Percentiles rank a stretch among this genome's conserved stretches.
These are phyloP conservation scores for Nepenthes mirabilis DNA, from an alignment of 148 eudicot genomes.

Conservation along the genomic window DNA sequence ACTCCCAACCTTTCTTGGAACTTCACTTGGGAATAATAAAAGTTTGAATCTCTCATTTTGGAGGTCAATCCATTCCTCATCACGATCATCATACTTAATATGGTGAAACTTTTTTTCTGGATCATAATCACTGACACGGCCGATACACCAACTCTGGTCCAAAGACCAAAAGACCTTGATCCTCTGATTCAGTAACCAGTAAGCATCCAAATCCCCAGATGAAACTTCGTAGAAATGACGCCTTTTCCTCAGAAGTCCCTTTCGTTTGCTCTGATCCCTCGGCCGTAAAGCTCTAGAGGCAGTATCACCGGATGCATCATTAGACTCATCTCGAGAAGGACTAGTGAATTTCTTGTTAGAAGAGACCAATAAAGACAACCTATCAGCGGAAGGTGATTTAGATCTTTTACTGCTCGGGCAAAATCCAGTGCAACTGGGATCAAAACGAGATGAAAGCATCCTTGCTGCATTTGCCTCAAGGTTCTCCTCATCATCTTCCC, in stretches of 20 bases:
- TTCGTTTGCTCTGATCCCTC: slow-evolving; percentile 37
- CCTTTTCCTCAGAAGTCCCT: slow-evolving; percentile 39
- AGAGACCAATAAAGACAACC: slow-evolving; percentile 15
- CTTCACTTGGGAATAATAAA: slow-evolving; percentile 72
- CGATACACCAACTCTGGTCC: slow-evolving; percentile 88
- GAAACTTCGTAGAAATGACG: slow-evolving; percentile 73
- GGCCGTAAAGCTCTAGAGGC: slow-evolving; percentile 42
- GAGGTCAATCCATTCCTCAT: slow-evolving; percentile 86
- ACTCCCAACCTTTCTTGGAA: slow-evolving; percentile 33
- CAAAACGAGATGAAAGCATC: slow-evolving; percentile 98
- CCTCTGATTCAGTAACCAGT: slow-evolving; percentile 67
- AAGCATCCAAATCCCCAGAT: slow-evolving; percentile 39
- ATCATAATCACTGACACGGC: slow-evolving; percentile 62
- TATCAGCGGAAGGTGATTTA: slow-evolving; percentile 22
- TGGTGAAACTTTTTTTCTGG: slow-evolving; percentile 61
- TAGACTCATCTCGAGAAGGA: slow-evolving; percentile 21
- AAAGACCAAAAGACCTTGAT: slow-evolving; percentile 88
- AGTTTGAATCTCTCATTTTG: slow-evolving; percentile 74
- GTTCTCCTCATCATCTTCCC: slow-evolving; percentile 73
- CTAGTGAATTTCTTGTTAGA: slow-evolving; percentile 18
- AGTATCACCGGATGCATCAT: slow-evolving; percentile 38
- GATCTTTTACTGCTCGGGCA: slow-evolving; percentile 34
- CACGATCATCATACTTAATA: slow-evolving; percentile 84
- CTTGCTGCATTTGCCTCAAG: slow-evolving; percentile 94
- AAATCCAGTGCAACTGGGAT: slow-evolving; percentile 69